Base-by-base conservation (phyloP, 192 early-diverging fungal genomes). In the Rhizophagus clarus region DNA sequence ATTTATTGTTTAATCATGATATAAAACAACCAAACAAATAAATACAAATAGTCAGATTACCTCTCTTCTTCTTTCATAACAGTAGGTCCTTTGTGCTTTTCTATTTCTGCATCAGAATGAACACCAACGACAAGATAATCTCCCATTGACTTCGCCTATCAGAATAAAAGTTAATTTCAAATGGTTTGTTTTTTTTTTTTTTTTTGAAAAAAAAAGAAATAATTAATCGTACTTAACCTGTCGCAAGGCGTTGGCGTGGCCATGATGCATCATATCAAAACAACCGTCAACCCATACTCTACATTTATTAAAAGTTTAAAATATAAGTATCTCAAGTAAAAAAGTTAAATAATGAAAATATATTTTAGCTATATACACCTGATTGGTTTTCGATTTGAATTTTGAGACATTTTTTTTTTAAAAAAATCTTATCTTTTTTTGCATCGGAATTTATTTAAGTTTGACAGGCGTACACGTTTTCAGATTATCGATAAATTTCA, bases 261-360 rank as follows among this genome's bases (percentile, higher is more conserved):
- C 94, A 90, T 94, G 96, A 87, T 98, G 97, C 93, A 97, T 96
- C 89, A 97, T 91, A 87, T 98, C 97, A 83, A 97, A 98, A 86
- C 97, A 98, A 51, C 97, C 97, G 80, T 98, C 97, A 67, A 95
- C 94, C 94, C 94, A 95, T 77, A 95, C 83, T 74, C 88, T 88
- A 64, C n/a, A 66, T 75, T n/a, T 70, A 37, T 56, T 56, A 12
- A 17, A 0, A 11, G 15, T 11, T 49, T 49, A 49, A 15, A 49
- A 49, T 15, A 49, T 15, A 49, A 49, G 47, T 49, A 17, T 3
- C 5, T 49, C 12, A 15, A 3, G 5, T 17, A 11, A 1, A 49
- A 1, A 49, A 15, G n/a, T 17, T 15, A 17, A 17, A 17, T 49
- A 49, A 15, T 15, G 47, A 40, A 7, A 40, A 49, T 49, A 4